Base-by-base conservation (phyloP, 148 eudicot species). In the Bassia scoparia region DNA sequence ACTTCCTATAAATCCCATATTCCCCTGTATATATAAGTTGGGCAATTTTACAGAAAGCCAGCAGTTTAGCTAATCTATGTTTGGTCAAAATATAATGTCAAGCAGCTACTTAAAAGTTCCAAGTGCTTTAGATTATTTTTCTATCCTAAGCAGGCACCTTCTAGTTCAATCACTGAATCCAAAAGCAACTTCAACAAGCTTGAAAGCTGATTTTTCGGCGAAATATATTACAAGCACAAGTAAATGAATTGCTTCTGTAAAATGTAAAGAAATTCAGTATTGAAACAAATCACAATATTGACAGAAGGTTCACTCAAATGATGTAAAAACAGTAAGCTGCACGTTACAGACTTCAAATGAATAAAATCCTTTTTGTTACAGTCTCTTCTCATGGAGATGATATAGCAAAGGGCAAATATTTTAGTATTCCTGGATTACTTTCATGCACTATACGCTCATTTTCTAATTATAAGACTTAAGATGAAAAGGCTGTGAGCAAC, bases 11-110 rank as follows among this genome's bases (percentile, higher is more conserved):
- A 53, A 53, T 37, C 53, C 61, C n/a, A n/a, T n/a, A n/a, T n/a
- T n/a, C n/a, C n/a, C 31, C 38, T 66, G 67, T 75, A 75, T 8
- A 43, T 50, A 67, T n/a, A 31, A 52, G 20, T 65, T 52, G 37
- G 71, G 46, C 5, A 38, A 43, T 23, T 29, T 54, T 38, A 66
- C 16, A 62, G 34, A 12, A 52, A 48, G 46, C 24, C 76, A 41
- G 16, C 41, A 53, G 7, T 35, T 53, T 37, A 64, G 63, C 63
- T 74, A 24, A 23, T 35, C 67, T 55, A 20, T 61, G 27, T 67
- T 24, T 41, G n/a, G 26, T 66, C 69, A 55, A 43, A 2, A 74
- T 66, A 53, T 35, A 37, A 37, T 34, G 46, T 35, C 7, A 35
- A 20, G 34, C 11, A 34, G 20, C 49, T 23, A n/a, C 17, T 64